Conservation (phyloP, 805 yeast species). For the Vanderwaltozyma verrucispora region DNA sequence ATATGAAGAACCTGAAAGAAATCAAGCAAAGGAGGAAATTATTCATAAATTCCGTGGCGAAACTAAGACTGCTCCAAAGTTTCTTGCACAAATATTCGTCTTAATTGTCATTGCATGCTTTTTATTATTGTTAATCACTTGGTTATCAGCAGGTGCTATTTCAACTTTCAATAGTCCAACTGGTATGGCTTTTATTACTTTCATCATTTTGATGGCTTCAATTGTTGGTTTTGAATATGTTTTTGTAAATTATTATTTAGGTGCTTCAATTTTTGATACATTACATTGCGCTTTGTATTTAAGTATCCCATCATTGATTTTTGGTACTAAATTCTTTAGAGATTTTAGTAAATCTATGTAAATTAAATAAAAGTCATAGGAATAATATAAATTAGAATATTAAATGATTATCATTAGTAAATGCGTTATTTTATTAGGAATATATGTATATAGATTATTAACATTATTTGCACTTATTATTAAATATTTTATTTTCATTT, state of each 20-base stretch:
- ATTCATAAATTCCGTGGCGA: constrained; percentile 47
- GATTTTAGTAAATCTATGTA: constrained; percentile 19
- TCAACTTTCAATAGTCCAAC: constrained; percentile 20
- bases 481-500: too few species aligned
- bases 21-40: constrained; percentile 51
- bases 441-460: too few species aligned
- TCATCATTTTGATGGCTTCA: constrained; percentile 18
- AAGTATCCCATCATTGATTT: constrained; percentile 43
- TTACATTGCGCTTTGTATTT: constrained; percentile 28
- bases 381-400: too few species aligned
- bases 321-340: constrained; percentile 61
- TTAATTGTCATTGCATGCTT: constrained; percentile 34
- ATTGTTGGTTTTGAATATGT: constrained; percentile 23
- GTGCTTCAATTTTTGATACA: constrained; percentile 26
- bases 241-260: constrained; percentile 24
- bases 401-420: too few species aligned
- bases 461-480: too few species aligned
- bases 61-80: constrained; percentile 41
- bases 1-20: constrained; percentile 14
- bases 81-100: constrained; percentile 43
- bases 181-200: constrained; percentile 15
- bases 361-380: too few species aligned
- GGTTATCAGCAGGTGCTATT: constrained; percentile 29
- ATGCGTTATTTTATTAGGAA: too few species aligned
- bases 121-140: constrained; percentile 33